Base-by-base conservation (phyloP, 2,329 filamentous ascomycete genomes). In the Exophiala bonariae region DNA sequence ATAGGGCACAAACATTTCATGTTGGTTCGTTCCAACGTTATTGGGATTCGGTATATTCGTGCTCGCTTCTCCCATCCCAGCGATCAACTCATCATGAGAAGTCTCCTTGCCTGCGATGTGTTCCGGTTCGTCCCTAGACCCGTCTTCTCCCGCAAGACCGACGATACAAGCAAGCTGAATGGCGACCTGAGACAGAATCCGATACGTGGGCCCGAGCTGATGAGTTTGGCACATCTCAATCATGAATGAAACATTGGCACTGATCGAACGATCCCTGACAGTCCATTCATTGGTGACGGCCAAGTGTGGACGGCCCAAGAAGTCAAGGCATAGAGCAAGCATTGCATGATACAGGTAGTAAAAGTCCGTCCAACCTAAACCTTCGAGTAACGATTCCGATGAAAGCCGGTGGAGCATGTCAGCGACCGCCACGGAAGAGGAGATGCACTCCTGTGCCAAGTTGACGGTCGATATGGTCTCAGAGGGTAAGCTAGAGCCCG, bases 311-410 rank as follows among this genome's bases (percentile, higher is more conserved):
- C 23, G 23, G 32, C 32, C 17, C 32, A 34, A 14, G 32, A 34
- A 34, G 14, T 34, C 32, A 5, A 34, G 32, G n/a, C 32, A 34
- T 8, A 34, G 32, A 7, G 17, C 32, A 6, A 34, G 32, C 32
- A 34, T 34, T 18, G 32, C 32, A 34, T 34, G 32, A n/a, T 34
- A 34, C 13, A 34, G 32, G 32, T 34, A 34, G 32, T 7, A 34
- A n/a, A 34, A 34, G 32, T 34, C 32, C 8, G 32, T 34, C 32
- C 32, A 34, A 14, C 32, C 32, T 5, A 34, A 7, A 7, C 32
- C 32, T 34, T 34, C 32, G 13, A 34, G 32, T 14, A 34, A 14
- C 6, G 32, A 34, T 34, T 34, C 32, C 5, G 32, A 14, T 6
- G 32, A 34, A 14, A 34, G 17, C 14, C 32, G 32, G 6, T 34